Evolutionary conservation across 257 asterid genomes (phyloP), one percentile per base, ranked within the genome.

Genomic region (Solanum sejunctum): DNA sequence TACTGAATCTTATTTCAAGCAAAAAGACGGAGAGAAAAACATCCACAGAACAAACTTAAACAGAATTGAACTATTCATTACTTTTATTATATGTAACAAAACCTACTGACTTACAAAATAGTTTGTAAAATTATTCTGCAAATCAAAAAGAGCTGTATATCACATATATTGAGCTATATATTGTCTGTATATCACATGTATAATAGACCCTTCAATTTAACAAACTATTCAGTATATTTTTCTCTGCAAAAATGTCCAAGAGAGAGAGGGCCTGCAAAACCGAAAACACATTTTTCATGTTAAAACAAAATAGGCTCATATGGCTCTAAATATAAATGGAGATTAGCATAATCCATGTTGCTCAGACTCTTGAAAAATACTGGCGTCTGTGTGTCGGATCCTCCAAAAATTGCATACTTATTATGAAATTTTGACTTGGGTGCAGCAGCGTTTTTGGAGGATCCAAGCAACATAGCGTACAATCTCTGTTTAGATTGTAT

Each of bases 191-290:
- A 77, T 77, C 45, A 77, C 82, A 78, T 51, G 16, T 16, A 78
- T 63, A 51, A 1, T 28, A 77, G 47, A 52, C 47, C 7, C 1
- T 52, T 78, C 64, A 78, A 52, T 78, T 78, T 16, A 78, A 52
- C 82, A 78, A 78, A 52, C 49, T 78, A 52, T 52, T 52, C 64
- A 78, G 82, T 26, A 78, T 78, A 78, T 78, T 78, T 87, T 64
- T 89, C 28, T 91, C 97, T 3, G 89, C 94, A 87, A 96, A 96
- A 83, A 93, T 93, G 89, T 95, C 98, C 97, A 96, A 85, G 41
- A 96, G 98, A 36, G 98, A 92, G 3, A 96, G 92, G 16, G 93
- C 98, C 99, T 96, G 93, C 86, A 84, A 86, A 36, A 15, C 77
- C 55, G 84, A 67, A 83, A 49, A 49, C 32, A 64, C 7, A 13